These are phyloP conservation scores for Hippophae rhamnoides DNA, from an alignment of 306 rosid genomes.

Conservation along the genomic window DNA sequence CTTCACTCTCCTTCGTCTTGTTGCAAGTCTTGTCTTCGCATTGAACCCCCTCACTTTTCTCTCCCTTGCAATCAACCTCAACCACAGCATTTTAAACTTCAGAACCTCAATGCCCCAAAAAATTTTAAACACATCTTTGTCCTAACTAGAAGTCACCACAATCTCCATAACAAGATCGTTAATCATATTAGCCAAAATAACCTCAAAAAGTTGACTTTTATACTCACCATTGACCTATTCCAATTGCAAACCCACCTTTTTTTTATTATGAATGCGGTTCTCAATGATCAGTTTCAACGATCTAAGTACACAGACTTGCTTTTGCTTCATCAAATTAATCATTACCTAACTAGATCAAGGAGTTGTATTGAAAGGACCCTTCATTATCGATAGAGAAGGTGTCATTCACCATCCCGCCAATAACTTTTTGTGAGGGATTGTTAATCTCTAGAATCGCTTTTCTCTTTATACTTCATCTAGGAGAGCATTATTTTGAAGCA, in stretches of 20 bases:
- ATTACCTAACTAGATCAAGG: conserved; percentile 64
- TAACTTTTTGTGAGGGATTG: no score
- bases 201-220: conserved; percentile 82
- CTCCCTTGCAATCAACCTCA: conserved; percentile 42
- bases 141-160: conserved; percentile 64
- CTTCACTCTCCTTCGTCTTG: conserved; percentile 63
- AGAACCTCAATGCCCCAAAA: conserved; percentile 74
- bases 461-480: no score
- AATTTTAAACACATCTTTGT: conserved; percentile 71
- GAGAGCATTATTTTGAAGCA: no score
- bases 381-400: no score
- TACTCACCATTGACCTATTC: conserved; percentile 91
- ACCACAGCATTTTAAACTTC: conserved; percentile 23
- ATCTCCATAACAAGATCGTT: conserved; percentile 70
- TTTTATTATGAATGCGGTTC: conserved; percentile 57
- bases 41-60: conserved; percentile 78
- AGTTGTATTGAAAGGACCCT: no score
- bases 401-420: no score
- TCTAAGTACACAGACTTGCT: conserved; percentile 77
- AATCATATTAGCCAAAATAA: conserved; percentile 65
- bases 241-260: conserved; percentile 84
- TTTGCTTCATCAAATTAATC: conserved; percentile 63
- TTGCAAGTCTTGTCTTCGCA: conserved; percentile 89
- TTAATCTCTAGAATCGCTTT: no score
- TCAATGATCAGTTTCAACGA: conserved; percentile 36